Percentiles rank a stretch among this genome's conserved stretches.
phyloP scores from a whole-genome alignment of 1,139 yeast genomes.

The Debaryomyces fabryi region DNA sequence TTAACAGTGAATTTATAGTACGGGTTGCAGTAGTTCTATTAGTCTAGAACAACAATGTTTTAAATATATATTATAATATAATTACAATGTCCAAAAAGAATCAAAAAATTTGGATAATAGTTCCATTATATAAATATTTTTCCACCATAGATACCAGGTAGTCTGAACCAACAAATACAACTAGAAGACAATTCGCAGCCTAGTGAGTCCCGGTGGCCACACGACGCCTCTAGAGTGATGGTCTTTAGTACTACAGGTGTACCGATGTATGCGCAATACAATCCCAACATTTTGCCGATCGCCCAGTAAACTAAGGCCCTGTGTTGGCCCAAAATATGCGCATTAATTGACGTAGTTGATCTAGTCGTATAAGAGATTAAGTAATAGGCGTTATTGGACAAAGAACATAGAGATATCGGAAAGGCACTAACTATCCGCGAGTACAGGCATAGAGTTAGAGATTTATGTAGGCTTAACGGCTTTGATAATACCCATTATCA shows the following conservation, averaged over 20 bases:
- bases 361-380: slow-evolving; percentile 1
- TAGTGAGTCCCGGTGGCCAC: slow-evolving; percentile 3
- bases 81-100: not conserved
- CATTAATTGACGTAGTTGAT: slow-evolving; percentile 5
- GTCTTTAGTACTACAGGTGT: slow-evolving; percentile 1
- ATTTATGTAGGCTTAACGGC: not conserved
- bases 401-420: not conserved
- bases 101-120: not conserved
- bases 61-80: slow-evolving; percentile 1
- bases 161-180: slow-evolving; percentile 4
- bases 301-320: not conserved
- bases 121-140: slow-evolving; percentile 5
- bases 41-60: not conserved
- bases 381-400: not conserved
- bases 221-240: slow-evolving; percentile 5
- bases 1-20: not conserved
- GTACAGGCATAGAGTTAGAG: not conserved
- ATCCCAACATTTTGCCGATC: slow-evolving; percentile 8
- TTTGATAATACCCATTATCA: not conserved
- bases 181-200: slow-evolving; percentile 5
- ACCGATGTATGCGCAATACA: slow-evolving; percentile 3
- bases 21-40: slow-evolving; percentile 2
- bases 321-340: slow-evolving; percentile 11
- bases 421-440: not conserved
- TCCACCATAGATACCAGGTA: not conserved